Conservation (phyloP, 2,329 filamentous ascomycete genomes). For the Blastomyces silverae region DNA sequence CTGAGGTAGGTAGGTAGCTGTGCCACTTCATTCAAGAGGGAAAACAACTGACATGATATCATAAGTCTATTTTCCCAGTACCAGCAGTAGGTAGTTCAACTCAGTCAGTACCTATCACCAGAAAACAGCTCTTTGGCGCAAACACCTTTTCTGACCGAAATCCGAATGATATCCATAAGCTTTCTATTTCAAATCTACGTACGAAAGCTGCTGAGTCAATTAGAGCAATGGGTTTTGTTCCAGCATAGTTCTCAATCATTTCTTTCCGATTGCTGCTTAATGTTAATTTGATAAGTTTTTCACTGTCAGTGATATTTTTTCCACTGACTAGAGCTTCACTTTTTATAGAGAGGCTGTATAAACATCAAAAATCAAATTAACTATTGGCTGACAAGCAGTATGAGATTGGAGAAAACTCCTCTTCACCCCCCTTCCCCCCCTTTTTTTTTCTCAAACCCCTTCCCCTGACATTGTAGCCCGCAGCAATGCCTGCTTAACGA, state of each 20-base stretch:
- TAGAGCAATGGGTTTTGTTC: constrained; percentile 12
- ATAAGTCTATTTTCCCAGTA: constrained; percentile 1
- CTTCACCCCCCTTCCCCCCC: too few relatives aligned
- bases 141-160: not conserved
- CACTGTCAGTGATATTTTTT: not conserved
- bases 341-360: too few relatives aligned
- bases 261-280: not conserved
- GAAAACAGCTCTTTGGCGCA: not conserved
- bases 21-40: not conserved
- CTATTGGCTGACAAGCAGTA: too few relatives aligned
- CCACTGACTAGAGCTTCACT: too few relatives aligned
- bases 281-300: not conserved
- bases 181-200: constrained; percentile 11
- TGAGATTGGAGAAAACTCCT: too few relatives aligned
- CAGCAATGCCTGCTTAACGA: too few relatives aligned
- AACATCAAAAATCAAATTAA: too few relatives aligned
- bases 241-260: constrained; percentile 1
- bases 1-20: not conserved
- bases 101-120: not conserved
- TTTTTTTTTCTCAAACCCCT: too few relatives aligned
- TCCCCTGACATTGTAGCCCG: too few relatives aligned
- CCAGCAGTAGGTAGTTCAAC: constrained; percentile 3
- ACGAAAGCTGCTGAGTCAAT: constrained; percentile 5
- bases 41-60: constrained; percentile 5
- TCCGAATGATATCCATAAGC: constrained; percentile 7